A percentile compares a stretch with the other conserved stretches of the same genome.
These are phyloP conservation scores for Fusarium succisae DNA, from an alignment of 2,329 filamentous ascomycete genomes.

Conservation along the genomic window DNA sequence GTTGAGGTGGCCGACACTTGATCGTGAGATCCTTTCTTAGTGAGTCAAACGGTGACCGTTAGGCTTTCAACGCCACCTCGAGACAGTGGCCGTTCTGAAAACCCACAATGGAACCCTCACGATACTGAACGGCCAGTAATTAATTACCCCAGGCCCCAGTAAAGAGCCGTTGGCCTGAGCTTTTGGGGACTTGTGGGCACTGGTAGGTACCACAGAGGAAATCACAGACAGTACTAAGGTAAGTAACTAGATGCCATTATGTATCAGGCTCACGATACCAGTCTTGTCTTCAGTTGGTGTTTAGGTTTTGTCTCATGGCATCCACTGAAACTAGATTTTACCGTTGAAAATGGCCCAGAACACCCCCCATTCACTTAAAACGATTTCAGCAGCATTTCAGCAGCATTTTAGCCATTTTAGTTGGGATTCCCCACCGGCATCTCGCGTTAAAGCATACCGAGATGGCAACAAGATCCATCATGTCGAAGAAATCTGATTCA, in stretches of 20 bases:
- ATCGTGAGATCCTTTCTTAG: conserved; percentile 22
- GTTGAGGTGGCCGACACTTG: background rate
- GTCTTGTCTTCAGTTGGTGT: background rate
- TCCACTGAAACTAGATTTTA: background rate
- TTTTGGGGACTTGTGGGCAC: conserved; percentile 27
- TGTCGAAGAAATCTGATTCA: conserved; percentile 8
- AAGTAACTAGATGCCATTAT: background rate
- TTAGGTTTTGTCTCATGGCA: background rate
- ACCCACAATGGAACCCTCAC: conserved; percentile 20
- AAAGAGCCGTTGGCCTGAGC: conserved; percentile 27
- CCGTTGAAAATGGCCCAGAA: background rate
- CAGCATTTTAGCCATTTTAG: conserved; percentile 3
- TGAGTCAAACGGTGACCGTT: conserved; percentile 30
- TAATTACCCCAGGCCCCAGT: background rate
- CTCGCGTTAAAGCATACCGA: conserved; percentile 41
- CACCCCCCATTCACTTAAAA: too few species aligned
- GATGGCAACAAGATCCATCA: conserved; percentile 15
- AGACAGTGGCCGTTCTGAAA: conserved; percentile 33
- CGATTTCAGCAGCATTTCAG: background rate
- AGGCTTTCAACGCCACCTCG: conserved; percentile 1
- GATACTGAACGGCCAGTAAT: background rate
- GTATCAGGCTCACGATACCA: conserved; percentile 1
- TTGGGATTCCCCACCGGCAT: conserved; percentile 31
- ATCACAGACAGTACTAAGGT: background rate
- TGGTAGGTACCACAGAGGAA: background rate